Evolutionary conservation across 176 grass and related monocot genomes (phyloP).

Genomic region (Avena eriantha): DNA sequence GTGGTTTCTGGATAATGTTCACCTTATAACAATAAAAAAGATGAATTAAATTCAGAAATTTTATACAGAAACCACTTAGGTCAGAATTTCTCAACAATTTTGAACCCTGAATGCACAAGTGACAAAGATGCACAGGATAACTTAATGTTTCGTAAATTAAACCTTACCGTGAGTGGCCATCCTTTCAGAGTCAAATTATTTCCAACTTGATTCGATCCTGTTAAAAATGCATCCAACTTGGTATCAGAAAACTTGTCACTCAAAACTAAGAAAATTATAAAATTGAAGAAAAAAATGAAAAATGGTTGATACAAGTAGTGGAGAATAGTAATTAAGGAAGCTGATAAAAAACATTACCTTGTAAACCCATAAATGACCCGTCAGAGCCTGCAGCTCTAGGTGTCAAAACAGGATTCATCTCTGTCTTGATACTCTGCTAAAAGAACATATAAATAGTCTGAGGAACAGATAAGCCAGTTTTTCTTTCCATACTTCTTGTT

Average conservation of each 20-base stretch:
- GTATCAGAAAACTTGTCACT: slow-evolving; percentile 17
- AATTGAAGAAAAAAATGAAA: slow-evolving; percentile 6
- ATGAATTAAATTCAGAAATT: slow-evolving; percentile 19
- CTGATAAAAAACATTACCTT: slow-evolving; percentile 58
- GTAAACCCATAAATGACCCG: slow-evolving; percentile 84
- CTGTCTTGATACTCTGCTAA: slow-evolving; percentile 85
- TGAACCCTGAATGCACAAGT: slow-evolving; percentile 3
- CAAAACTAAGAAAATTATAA: slow-evolving; percentile 19
- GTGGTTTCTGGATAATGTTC: not conserved
- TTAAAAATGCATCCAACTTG: slow-evolving; percentile 47
- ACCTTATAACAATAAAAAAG: slow-evolving; percentile 11
- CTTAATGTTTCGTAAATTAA: slow-evolving; percentile 26
- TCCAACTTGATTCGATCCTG: slow-evolving; percentile 91
- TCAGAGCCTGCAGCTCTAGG: slow-evolving; percentile 79
- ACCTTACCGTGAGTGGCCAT: slow-evolving; percentile 95
- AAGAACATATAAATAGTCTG: slow-evolving; percentile 41
- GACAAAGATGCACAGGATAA: slow-evolving; percentile 14
- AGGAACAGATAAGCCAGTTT: slow-evolving; percentile 10
- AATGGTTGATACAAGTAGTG: not conserved
- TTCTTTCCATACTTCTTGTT: not conserved
- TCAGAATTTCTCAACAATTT: slow-evolving; percentile 20
- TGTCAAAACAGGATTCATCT: slow-evolving; percentile 88
- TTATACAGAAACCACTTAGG: slow-evolving; percentile 6
- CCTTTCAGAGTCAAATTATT: slow-evolving; percentile 99
- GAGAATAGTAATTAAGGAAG: slow-evolving; percentile 24